Conservation (phyloP, 176 grass and related monocot genomes). For the Zoysia japonica region DNA sequence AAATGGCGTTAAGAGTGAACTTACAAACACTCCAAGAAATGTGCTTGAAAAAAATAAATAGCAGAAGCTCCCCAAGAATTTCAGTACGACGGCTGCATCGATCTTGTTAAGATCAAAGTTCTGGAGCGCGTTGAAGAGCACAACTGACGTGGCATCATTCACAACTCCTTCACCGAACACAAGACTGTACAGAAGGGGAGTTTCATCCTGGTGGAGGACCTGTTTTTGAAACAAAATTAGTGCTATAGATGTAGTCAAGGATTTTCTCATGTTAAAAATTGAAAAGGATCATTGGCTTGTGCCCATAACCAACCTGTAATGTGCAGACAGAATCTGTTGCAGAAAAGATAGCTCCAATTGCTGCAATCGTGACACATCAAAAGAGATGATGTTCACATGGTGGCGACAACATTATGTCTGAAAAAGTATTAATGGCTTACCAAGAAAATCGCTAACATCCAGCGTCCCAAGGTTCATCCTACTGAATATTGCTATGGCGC, state of each 20-base stretch:
- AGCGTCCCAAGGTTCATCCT: slow-evolving; percentile 87
- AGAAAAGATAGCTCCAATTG: slow-evolving; percentile 99
- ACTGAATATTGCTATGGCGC: slow-evolving; percentile 73
- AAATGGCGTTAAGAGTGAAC: slow-evolving; percentile 31
- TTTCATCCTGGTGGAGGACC: slow-evolving; percentile 98
- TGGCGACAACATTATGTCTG: slow-evolving; percentile 7
- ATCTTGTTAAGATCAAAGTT: slow-evolving; percentile 78
- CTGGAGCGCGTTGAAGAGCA: slow-evolving; percentile 96
- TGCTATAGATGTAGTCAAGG: not conserved
- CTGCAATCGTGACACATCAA: slow-evolving; percentile 46
- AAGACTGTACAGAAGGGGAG: slow-evolving; percentile 84
- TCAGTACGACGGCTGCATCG: slow-evolving; percentile 52
- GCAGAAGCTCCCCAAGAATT: slow-evolving; percentile 70
- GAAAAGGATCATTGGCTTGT: not conserved
- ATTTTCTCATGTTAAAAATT: not conserved
- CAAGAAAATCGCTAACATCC: slow-evolving; percentile 92
- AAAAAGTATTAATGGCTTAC: slow-evolving; percentile 54
- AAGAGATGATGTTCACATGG: slow-evolving; percentile 34
- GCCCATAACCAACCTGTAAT: slow-evolving; percentile 63
- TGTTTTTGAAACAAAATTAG: slow-evolving; percentile 44
- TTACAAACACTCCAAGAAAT: slow-evolving; percentile 94
- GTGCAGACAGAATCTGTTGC: slow-evolving; percentile 99
- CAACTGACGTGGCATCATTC: slow-evolving; percentile 93
- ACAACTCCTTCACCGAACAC: slow-evolving; percentile 99
- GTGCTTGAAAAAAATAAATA: slow-evolving; percentile 90